These are phyloP conservation scores for bread wheat (Triticum aestivum) DNA, from an alignment of 176 grass and related monocot genomes.

Conservation along the genomic window IWGSC_CS_RefSeq_v2.1 NC_057795.1:14918837-14919336, in stretches of 20 bases:
- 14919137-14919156: background rate
- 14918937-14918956: background rate
- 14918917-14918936: background rate
- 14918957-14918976: background rate
- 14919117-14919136: background rate
- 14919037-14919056: no score
- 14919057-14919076: no score
- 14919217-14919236: background rate
- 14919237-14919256: no score
- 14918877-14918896: no score
- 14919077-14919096: no score
- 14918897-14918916: no score
- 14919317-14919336: background rate
- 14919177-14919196: background rate
- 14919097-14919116: no score
- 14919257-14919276: background rate
- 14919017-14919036: no score
- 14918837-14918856: background rate
- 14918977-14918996: background rate
- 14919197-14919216: background rate
- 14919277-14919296: background rate
- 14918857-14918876: background rate
- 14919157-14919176: background rate
- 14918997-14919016: background rate
- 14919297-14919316: background rate